Evolutionary conservation across 805 yeast species (phyloP).

Genomic region (Yarrowia sp.): DNA sequence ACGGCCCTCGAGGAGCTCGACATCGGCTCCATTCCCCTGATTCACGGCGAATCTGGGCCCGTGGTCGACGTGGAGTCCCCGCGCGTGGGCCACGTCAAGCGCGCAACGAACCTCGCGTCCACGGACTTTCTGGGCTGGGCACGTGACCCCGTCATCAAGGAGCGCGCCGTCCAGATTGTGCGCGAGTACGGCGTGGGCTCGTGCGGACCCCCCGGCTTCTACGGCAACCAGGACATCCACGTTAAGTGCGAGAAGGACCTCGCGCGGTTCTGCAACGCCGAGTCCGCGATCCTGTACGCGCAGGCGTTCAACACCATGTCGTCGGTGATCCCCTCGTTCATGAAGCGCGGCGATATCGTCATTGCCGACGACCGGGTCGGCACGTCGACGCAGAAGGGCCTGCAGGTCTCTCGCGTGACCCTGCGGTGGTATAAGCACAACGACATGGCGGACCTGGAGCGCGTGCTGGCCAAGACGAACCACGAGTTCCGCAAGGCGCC

Average conservation of each 20-base stretch:
- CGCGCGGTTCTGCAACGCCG: slow-evolving; percentile 72
- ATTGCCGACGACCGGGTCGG: slow-evolving; percentile 80
- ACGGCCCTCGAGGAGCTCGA: slow-evolving; percentile 58
- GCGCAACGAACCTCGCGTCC: slow-evolving; percentile 65
- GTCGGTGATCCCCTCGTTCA: slow-evolving; percentile 87
- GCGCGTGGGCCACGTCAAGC: slow-evolving; percentile 30
- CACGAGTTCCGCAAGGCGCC: slow-evolving; percentile 63
- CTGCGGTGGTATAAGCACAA: slow-evolving; percentile 84
- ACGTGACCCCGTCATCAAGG: slow-evolving; percentile 46
- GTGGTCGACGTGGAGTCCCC: slow-evolving; percentile 33
- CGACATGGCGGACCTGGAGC: slow-evolving; percentile 78
- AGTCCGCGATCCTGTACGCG: slow-evolving; percentile 79
- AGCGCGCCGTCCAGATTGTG: slow-evolving; percentile 58
- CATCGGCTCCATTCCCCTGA: slow-evolving; percentile 58
- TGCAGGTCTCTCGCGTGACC: slow-evolving; percentile 80
- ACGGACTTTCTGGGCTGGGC: slow-evolving; percentile 69
- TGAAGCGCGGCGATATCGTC: slow-evolving; percentile 91
- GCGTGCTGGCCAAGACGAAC: slow-evolving; percentile 55
- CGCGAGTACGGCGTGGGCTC: slow-evolving; percentile 88
- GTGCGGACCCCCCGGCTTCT: slow-evolving; percentile 97
- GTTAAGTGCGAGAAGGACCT: slow-evolving; percentile 72
- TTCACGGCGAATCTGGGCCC: slow-evolving; percentile 53
- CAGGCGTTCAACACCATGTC: slow-evolving; percentile 87
- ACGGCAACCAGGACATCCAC: slow-evolving; percentile 93
- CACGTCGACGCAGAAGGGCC: slow-evolving; percentile 81